Conservation (phyloP, 331 rosid genomes). For the Malus hybrid region DNA sequence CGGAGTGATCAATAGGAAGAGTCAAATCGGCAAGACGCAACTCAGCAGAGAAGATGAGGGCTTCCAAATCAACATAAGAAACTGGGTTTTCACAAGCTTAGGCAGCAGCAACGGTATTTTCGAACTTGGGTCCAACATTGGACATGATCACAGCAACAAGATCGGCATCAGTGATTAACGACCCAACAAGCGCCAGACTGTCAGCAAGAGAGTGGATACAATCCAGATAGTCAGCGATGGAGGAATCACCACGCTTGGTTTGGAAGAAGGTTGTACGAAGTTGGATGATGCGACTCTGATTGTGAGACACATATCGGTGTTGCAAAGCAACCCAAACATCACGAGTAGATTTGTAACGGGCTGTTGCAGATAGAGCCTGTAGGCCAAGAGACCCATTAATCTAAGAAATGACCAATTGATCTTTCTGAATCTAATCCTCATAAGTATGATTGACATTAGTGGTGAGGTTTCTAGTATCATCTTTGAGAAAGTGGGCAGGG, state of each 20-base stretch:
- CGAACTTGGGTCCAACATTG: neutral
- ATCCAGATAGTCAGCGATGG: neutral
- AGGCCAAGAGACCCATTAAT: neutral
- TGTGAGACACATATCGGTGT: neutral
- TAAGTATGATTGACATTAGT: no score
- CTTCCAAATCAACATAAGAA: neutral
- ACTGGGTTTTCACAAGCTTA: neutral
- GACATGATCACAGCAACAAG: neutral
- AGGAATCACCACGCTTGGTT: neutral
- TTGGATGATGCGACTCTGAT: neutral
- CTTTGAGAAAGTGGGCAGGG: no score
- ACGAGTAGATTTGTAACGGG: neutral
- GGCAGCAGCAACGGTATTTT: neutral
- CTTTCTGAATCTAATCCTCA: no score
- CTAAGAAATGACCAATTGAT: neutral
- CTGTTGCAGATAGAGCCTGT: neutral
- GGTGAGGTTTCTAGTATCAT: no score
- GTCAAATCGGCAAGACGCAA: neutral
- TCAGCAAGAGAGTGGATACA: neutral
- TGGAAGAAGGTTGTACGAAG: neutral
- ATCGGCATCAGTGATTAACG: neutral
- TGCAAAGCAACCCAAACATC: neutral
- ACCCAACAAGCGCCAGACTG: neutral
- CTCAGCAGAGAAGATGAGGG: accelerated
- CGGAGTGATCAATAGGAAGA: no score